Evolutionary conservation across 805 yeast genomes (phyloP).

Genomic region (Cyberlindnera mycetangii): DNA sequence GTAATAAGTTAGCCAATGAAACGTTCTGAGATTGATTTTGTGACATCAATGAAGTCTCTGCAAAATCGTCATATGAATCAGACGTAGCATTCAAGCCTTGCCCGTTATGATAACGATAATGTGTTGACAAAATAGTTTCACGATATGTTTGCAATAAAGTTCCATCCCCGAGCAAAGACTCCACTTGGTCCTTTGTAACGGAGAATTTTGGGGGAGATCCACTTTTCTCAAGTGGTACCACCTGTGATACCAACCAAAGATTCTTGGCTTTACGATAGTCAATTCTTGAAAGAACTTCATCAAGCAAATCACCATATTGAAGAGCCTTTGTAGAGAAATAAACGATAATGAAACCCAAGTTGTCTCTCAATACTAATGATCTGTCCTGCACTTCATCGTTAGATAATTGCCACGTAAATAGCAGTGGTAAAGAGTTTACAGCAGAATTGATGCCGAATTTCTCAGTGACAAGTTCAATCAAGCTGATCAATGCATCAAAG

Average conservation of each 20-base stretch:
- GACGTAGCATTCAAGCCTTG: neutral
- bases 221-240: slow-evolving; percentile 16
- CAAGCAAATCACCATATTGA: slow-evolving; percentile 10
- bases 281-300: slow-evolving; percentile 20
- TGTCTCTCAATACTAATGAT: slow-evolving; percentile 18
- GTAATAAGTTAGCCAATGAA: slow-evolving; percentile 20
- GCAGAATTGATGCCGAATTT: slow-evolving; percentile 47
- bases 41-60: slow-evolving; percentile 19
- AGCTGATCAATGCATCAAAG: slow-evolving; percentile 6
- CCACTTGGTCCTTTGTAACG: slow-evolving; percentile 14
- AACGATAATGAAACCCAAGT: slow-evolving; percentile 18
- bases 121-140: slow-evolving; percentile 21
- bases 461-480: slow-evolving; percentile 24
- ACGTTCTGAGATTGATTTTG: slow-evolving; percentile 16
- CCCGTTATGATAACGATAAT: slow-evolving; percentile 20
- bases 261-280: slow-evolving; percentile 20
- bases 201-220: slow-evolving; percentile 4
- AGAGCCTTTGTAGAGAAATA: slow-evolving; percentile 16
- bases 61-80: slow-evolving; percentile 6
- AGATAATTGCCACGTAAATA: slow-evolving; percentile 41
- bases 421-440: slow-evolving; percentile 43
- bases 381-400: neutral
- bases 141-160: slow-evolving; percentile 11
- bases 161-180: slow-evolving; percentile 4
- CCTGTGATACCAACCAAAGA: slow-evolving; percentile 20